A percentile compares a stretch with the other conserved stretches of the same genome.
phyloP scores from a whole-genome alignment of 257 asterid species.

The Solanum virginianum region DNA sequence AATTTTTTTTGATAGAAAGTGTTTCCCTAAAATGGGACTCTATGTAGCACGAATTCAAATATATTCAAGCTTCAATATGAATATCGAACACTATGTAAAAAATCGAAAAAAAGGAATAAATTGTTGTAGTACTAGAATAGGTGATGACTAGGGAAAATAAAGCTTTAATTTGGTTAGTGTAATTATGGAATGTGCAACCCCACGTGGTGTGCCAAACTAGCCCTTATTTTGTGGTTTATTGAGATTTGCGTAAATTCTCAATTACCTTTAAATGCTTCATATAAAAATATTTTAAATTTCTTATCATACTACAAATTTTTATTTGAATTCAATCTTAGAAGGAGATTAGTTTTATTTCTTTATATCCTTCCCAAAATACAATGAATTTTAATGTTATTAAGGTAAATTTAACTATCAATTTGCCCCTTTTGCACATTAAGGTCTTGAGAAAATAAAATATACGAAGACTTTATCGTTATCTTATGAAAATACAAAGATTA shows the following conservation, averaged over 20 bases:
- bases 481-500: too few relatives aligned
- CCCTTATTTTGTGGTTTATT: not conserved
- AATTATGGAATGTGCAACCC: not conserved
- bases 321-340: too few relatives aligned
- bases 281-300: too few relatives aligned
- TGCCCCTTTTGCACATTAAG: not conserved
- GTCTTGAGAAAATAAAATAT: too few relatives aligned
- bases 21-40: rapidly evolving
- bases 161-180: not conserved
- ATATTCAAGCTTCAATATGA: too few relatives aligned
- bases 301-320: too few relatives aligned
- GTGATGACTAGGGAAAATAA: not conserved
- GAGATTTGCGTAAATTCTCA: not conserved
- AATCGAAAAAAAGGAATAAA: not conserved
- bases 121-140: not conserved
- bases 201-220: not conserved
- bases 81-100: rapidly evolving
- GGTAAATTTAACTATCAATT: not conserved
- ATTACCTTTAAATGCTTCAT: not conserved
- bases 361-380: not conserved
- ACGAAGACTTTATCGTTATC: too few relatives aligned
- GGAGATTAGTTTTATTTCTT: not conserved
- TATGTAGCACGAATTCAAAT: too few relatives aligned
- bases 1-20: too few relatives aligned
- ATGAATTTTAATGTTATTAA: not conserved